Base-by-base conservation (phyloP, 140 eudicot genomes). In the Bidens hawaiensis region DNA sequence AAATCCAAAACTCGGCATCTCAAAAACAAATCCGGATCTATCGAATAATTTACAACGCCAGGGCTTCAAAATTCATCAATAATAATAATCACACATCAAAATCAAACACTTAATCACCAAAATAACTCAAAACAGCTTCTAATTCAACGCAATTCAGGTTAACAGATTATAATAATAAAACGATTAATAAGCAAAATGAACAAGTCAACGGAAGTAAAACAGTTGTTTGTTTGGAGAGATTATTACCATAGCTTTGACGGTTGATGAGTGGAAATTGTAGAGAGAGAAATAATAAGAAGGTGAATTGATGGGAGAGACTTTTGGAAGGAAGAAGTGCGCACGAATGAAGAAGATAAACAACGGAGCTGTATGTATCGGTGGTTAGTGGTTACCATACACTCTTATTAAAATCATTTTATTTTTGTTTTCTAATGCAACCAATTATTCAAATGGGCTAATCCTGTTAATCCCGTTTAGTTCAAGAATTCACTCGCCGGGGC, bases 181-280 rank as follows among this genome's bases (percentile, higher is more conserved):
- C n/a, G n/a, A 64, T 22, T 60, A 54, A 33, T 53, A 43, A 4
- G 4, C 13, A n/a, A 42, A 34, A 52, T 11, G 2, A 42, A 24
- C 17, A 55, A 33, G 11, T 69, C 74, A 69, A 69, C 38, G 5
- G 13, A 69, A 57, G 62, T 60, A 66, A 46, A 72, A 25, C 14
- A 36, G 61, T 26, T 30, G 34, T 30, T 25, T 51, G 62, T 42
- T 68, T 12, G 30, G 38, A 45, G 57, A 63, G 67, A 64, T 59
- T 65, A 64, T 59, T 65, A 73, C 78, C 78, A 73, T 73, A 62
- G 73, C 64, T 19, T 67, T 64, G 78, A 46, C 42, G 72, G 31
- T 51, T 73, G 72, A 73, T 65, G 72, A 64, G 57, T 8, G 1
- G 72, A 59, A 27, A 69, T 69, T 25, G 50, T 69, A 33, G 75